Evolutionary conservation across 352 stramenopile species (phyloP).

Genomic region (Lagenidium giganteum): DNA sequence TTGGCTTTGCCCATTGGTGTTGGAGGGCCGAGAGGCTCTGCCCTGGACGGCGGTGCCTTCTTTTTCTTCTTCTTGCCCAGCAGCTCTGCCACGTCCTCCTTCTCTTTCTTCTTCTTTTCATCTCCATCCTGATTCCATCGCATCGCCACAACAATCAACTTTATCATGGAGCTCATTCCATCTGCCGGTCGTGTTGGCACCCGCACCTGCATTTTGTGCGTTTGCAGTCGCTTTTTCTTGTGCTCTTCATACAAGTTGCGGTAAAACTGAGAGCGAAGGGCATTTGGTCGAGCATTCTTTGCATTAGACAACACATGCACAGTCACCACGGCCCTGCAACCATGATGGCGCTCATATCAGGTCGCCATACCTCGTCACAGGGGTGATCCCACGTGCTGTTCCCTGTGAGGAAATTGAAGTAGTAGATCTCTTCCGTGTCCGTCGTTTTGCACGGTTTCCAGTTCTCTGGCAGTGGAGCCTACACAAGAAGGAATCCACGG

Average conservation of each 20-base stretch:
- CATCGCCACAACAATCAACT: no score
- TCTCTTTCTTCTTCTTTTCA: conserved; percentile 75
- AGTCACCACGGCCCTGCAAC: no score
- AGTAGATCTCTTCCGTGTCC: conserved; percentile 95
- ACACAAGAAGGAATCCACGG: no score
- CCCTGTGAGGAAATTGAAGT: conserved; percentile 92
- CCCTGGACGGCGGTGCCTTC: conserved; percentile 26
- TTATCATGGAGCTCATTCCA: no score
- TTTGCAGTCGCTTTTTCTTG: conserved; percentile 68
- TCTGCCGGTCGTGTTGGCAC: no score
- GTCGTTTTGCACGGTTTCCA: conserved; percentile 96
- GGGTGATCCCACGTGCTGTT: conserved; percentile 94
- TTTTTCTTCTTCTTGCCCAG: conserved; percentile 72
- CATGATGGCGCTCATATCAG: no score
- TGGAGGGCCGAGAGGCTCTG: conserved; percentile 38
- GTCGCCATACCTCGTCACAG: conserved; percentile 89
- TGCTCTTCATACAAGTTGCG: conserved; percentile 91
- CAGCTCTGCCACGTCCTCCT: conserved; percentile 77
- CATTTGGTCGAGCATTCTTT: no score
- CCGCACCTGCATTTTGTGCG: conserved; percentile 31
- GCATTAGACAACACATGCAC: no score
- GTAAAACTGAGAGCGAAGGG: no score
- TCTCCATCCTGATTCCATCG: conserved; percentile 46
- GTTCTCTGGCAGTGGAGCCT: conserved; percentile 89
- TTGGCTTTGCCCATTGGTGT: conserved; percentile 26